Evolutionary conservation across 768 basidiomycete species (phyloP), one percentile per base, ranked within the genome.

Genomic region (Auriscalpium microsporum): DNA sequence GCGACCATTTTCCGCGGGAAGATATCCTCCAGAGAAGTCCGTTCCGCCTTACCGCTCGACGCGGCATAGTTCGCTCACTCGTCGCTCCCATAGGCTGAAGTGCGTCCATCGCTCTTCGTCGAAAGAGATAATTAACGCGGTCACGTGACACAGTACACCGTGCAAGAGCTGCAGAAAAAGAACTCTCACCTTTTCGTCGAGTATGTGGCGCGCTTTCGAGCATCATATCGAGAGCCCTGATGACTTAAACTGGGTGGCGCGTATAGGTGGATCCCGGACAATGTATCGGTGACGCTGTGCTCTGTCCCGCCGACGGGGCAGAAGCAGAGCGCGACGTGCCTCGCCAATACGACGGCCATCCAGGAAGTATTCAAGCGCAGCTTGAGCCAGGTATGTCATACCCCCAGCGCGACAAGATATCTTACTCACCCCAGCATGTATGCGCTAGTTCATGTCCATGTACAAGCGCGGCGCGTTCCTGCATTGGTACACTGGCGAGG

Each of bases 401-500:
- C 16, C 21, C 34, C 45, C 48, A 10, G 45, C 11, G 11, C 16
- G 10, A 58, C 5, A 48, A 10, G n/a, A n/a, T 50, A 33, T 35
- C 17, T n/a, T n/a, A 42, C 5, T 1, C 13, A 49, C 16, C 58
- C 46, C 62, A 10, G 61, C 28, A 40, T 55, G 6, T 38, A 17
- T 11, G 47, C 46, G 9, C 28, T 64, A 91, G 86, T 94, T 91
- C 69, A 58, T 79, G 0, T 71, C 76, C 5, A 93, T 94, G 89
- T 94, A 80, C 72, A 89, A 86, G 67, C 80, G 91, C 34, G 76
- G 78, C 46, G 93, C 93, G 6, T 95, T 90, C 77, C 69, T 94
- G 55, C 90, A 94, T 67, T 93, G 90, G 89, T 94, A 92, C 67
- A 87, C 83, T 9, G 87, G 82, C 11, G 92, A 94, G 68, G 92